Conservation (phyloP, 75 land plant species). For the Chamaecyparis obtusa region DNA sequence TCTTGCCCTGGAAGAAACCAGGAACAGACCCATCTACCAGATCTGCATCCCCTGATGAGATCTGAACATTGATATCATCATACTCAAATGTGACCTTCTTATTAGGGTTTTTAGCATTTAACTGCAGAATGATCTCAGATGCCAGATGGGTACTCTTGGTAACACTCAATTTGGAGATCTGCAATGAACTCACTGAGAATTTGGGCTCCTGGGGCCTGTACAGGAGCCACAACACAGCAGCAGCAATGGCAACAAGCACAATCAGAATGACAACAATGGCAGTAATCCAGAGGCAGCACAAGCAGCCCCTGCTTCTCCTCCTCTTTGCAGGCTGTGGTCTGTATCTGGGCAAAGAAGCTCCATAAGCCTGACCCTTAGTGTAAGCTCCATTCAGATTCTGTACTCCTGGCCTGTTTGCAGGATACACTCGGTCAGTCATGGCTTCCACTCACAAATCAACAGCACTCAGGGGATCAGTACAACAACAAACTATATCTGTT, state of each 20-base stretch:
- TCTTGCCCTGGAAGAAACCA: slow-evolving; percentile 37
- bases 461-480: not conserved
- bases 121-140: slow-evolving; percentile 24
- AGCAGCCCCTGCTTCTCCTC: slow-evolving; percentile 37
- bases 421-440: slow-evolving; percentile 1
- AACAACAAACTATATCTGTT: not conserved
- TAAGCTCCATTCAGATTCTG: slow-evolving; percentile 6
- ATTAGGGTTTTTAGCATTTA: slow-evolving; percentile 58
- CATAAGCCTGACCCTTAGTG: slow-evolving; percentile 47
- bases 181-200: slow-evolving; percentile 43
- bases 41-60: slow-evolving; percentile 19
- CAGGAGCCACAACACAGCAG: slow-evolving; percentile 31
- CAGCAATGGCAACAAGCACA: slow-evolving; percentile 48
- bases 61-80: slow-evolving; percentile 26
- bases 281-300: slow-evolving; percentile 35
- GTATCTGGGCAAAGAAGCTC: slow-evolving; percentile 40
- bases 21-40: slow-evolving; percentile 45
- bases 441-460: not conserved
- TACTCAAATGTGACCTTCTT: slow-evolving; percentile 44
- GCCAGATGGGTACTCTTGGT: slow-evolving; percentile 19
- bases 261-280: slow-evolving; percentile 27
- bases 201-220: slow-evolving; percentile 61
- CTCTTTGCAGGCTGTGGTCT: slow-evolving; percentile 30
- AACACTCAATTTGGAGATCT: slow-evolving; percentile 44
- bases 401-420: not conserved